Evolutionary conservation across 257 asterid genomes (phyloP).

Genomic region (Scutellaria barbata): DNA sequence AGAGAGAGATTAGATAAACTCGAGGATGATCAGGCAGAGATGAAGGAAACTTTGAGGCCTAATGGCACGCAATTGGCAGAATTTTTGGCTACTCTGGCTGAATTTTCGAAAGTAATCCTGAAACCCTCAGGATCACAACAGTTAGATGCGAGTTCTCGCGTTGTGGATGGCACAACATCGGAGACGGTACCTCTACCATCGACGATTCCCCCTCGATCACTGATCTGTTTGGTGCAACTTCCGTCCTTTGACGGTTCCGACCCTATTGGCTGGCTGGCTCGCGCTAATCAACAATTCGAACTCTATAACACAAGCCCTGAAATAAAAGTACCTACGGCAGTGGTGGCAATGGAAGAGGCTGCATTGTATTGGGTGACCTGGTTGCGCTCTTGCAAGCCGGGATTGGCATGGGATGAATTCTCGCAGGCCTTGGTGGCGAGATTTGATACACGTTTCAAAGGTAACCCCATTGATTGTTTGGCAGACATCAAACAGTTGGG

Average conservation of each 20-base stretch:
- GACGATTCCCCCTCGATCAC: background rate
- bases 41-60: too few relatives aligned
- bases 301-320: background rate
- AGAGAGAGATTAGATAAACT: too few relatives aligned
- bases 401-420: background rate
- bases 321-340: background rate
- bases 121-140: too few relatives aligned
- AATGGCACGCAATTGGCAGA: too few relatives aligned
- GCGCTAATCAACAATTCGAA: background rate
- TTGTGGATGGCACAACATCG: too few relatives aligned
- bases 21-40: too few relatives aligned
- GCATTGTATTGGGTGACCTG: background rate
- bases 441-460: slow-evolving; percentile 17
- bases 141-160: too few relatives aligned
- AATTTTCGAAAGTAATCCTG: too few relatives aligned
- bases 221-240: background rate
- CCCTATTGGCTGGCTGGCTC: background rate
- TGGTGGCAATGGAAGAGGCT: slow-evolving; percentile 14
- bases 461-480: background rate
- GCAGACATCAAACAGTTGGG: background rate
- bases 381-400: background rate
- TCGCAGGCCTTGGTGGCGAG: background rate
- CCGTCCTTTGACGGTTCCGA: background rate
- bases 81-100: too few relatives aligned
- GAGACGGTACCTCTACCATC: background rate